These are phyloP conservation scores for Colletotrichum noveboracense DNA, from an alignment of 2,329 filamentous ascomycete genomes.

Conservation along the genomic window DNA sequence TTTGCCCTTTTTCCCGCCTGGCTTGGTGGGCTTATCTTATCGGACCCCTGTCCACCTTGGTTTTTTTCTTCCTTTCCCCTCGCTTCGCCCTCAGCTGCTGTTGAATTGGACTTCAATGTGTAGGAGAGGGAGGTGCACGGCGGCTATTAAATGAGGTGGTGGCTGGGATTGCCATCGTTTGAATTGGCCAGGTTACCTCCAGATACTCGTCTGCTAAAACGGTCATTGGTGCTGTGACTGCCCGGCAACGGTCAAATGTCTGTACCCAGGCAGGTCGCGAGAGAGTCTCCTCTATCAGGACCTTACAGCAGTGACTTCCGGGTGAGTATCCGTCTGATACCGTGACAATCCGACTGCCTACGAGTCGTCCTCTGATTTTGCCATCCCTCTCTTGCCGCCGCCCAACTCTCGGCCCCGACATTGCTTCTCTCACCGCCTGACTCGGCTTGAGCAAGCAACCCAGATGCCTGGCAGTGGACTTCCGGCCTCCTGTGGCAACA, in stretches of 20 bases:
- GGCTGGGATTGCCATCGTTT: background rate
- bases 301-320: background rate
- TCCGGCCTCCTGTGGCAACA: conserved; percentile 10
- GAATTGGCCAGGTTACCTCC: background rate
- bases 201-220: background rate
- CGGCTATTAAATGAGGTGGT: background rate
- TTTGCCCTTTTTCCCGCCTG: conserved; percentile 14
- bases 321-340: background rate
- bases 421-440: conserved; percentile 18
- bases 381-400: background rate
- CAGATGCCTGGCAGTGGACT: conserved; percentile 19
- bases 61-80: background rate
- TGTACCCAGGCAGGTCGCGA: background rate
- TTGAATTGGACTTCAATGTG: background rate
- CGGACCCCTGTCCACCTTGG: background rate
- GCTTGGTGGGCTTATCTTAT: conserved; percentile 17
- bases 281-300: background rate
- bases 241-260: background rate
- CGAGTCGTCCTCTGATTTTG: background rate
- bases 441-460: conserved; percentile 13
- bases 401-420: background rate
- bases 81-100: background rate
- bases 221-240: background rate
- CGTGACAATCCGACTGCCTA: background rate
- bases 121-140: background rate